Evolutionary conservation across 192 early-diverging fungal species (phyloP).

Genomic region (Rhizoclosmatium sp.): DNA sequence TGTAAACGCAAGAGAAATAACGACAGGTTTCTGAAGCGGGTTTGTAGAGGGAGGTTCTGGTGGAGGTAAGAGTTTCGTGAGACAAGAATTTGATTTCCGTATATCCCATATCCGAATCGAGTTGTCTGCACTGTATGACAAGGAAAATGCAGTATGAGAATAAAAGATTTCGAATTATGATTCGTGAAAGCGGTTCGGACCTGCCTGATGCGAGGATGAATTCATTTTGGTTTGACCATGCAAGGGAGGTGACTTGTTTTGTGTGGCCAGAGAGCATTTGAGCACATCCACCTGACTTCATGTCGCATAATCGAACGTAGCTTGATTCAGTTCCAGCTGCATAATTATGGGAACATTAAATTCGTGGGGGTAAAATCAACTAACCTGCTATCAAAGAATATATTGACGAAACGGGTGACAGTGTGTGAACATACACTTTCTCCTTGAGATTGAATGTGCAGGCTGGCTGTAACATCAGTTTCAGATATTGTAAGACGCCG

Average conservation of each 20-base stretch:
- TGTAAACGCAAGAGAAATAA: background rate
- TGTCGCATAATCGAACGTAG: conserved; percentile 81
- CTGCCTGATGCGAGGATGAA: conserved; percentile 79
- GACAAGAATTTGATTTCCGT: conserved; percentile 71
- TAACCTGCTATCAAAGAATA: conserved; percentile 81
- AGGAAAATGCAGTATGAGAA: background rate
- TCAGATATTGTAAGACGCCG: conserved; percentile 23
- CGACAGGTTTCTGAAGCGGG: conserved; percentile 47
- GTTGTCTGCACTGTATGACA: conserved; percentile 61
- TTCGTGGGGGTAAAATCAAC: conserved; percentile 10
- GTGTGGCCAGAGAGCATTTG: conserved; percentile 61
- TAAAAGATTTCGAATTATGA: conserved; percentile 3
- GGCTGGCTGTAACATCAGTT: conserved; percentile 49
- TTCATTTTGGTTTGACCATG: conserved; percentile 82
- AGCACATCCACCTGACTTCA: conserved; percentile 63
- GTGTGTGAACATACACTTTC: conserved; percentile 72
- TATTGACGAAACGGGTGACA: conserved; percentile 75
- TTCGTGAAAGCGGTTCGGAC: conserved; percentile 38
- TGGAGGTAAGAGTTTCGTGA: conserved; percentile 70
- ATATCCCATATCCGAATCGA: conserved; percentile 86
- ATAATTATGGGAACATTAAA: background rate
- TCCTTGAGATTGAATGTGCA: conserved; percentile 74
- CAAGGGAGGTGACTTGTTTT: conserved; percentile 60
- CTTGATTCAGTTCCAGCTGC: conserved; percentile 71
- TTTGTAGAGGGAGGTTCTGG: conserved; percentile 61